Evolutionary conservation across 1,139 yeast genomes (phyloP).

Genomic region (Taphrina deformans): DNA sequence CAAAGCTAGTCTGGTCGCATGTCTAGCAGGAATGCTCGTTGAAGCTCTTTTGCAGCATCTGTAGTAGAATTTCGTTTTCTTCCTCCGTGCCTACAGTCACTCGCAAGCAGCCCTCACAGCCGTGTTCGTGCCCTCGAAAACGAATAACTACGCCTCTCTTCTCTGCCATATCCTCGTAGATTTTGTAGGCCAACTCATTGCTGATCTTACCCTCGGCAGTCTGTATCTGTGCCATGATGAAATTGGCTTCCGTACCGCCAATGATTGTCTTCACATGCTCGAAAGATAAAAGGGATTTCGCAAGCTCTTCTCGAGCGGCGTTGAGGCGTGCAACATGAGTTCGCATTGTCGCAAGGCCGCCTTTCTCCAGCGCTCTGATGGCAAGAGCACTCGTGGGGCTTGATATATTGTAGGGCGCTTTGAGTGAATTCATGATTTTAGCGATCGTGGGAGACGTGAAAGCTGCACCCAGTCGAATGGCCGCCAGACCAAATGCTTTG

Average conservation of each 20-base stretch:
- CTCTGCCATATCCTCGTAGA: conserved; percentile 70
- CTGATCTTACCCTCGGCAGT: conserved; percentile 59
- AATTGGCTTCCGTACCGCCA: conserved; percentile 89
- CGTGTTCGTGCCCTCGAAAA: conserved; percentile 84
- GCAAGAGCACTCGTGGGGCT: conserved; percentile 78
- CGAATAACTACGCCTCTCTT: conserved; percentile 78
- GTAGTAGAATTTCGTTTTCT: conserved; percentile 64
- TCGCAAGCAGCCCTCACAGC: conserved; percentile 84
- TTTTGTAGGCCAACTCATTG: conserved; percentile 63
- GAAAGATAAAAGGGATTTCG: conserved; percentile 56
- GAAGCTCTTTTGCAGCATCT: conserved; percentile 36
- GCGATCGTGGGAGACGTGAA: conserved; percentile 64
- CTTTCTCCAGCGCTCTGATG: conserved; percentile 62
- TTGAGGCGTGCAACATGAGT: conserved; percentile 54
- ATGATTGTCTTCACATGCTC: conserved; percentile 68
- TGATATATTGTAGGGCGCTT: conserved; percentile 93
- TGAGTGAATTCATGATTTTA: conserved; percentile 74
- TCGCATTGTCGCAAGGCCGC: conserved; percentile 64
- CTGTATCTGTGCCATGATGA: conserved; percentile 69
- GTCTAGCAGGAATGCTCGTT: background rate
- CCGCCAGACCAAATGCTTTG: conserved; percentile 94
- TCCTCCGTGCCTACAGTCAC: conserved; percentile 79
- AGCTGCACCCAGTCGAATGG: conserved; percentile 85
- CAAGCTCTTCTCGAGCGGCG: conserved; percentile 57
- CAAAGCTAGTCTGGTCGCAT: too few relatives aligned